Conservation (phyloP, 2,329 filamentous ascomycete genomes). For the Diplodia sapinea region DNA sequence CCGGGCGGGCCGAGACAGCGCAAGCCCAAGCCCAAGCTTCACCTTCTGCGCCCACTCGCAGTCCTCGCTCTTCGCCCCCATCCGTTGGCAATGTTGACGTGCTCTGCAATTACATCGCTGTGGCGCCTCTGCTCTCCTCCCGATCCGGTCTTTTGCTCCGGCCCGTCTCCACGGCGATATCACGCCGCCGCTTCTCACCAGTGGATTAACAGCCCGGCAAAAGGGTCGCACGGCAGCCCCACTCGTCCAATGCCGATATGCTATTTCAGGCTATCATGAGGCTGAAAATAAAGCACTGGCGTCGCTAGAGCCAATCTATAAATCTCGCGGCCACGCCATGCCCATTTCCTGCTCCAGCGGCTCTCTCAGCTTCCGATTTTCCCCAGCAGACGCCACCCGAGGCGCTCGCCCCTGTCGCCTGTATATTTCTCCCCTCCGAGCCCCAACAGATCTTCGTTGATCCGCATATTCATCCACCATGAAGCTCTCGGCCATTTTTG, state of each 20-base stretch:
- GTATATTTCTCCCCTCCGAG: not conserved
- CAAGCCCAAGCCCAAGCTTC: not conserved
- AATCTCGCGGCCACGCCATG: not conserved
- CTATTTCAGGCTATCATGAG: slow-evolving; percentile 16
- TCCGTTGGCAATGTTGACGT: slow-evolving; percentile 11
- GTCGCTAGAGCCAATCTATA: slow-evolving; percentile 3
- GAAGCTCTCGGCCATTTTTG: slow-evolving; percentile 17
- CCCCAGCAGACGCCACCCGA: not conserved
- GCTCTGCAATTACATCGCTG: not conserved
- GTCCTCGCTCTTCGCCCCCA: slow-evolving; percentile 14
- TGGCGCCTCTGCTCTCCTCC: slow-evolving; percentile 2
- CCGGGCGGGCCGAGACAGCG: slow-evolving; percentile 16
- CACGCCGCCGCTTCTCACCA: not conserved
- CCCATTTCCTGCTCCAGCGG: not conserved
- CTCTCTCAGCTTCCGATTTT: slow-evolving; percentile 6
- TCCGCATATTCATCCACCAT: not conserved
- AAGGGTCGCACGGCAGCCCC: not conserved
- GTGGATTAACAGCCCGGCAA: not conserved
- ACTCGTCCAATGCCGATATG: not conserved
- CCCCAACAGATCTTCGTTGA: not conserved
- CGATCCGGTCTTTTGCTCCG: not conserved
- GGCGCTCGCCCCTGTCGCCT: not conserved
- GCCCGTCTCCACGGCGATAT: slow-evolving; percentile 14
- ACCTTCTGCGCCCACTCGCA: slow-evolving; percentile 11
- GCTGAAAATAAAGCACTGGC: not conserved